Percentiles rank a stretch among this genome's conserved stretches.
These are phyloP conservation scores for Hypoxylon sp. DNA, from an alignment of 2,329 filamentous ascomycete genomes.

Conservation along the genomic window DNA sequence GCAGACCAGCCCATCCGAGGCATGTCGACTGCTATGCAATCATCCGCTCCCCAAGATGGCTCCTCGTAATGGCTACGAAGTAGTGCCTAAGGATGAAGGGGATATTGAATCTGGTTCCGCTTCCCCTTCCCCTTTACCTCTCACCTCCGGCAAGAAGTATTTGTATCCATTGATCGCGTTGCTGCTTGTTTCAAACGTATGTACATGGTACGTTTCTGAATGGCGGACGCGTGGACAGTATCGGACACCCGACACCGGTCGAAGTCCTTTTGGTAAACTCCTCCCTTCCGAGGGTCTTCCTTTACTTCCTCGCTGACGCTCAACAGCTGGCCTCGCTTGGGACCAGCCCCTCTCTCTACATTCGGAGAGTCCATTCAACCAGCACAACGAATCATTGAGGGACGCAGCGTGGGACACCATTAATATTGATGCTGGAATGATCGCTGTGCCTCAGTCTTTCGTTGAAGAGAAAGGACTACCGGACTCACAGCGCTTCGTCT, in stretches of 20 bases:
- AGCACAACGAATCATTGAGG: not conserved
- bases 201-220: not conserved
- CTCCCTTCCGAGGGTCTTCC: not conserved
- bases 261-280: not conserved
- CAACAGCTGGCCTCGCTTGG: not conserved
- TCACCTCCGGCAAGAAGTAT: not conserved
- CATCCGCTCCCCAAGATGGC: too few relatives aligned
- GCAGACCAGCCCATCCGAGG: not conserved
- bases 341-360: not conserved
- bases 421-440: constrained; percentile 17
- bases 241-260: not conserved
- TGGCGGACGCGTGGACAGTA: not conserved
- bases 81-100: not conserved
- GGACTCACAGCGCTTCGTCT: constrained; percentile 14
- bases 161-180: not conserved
- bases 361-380: not conserved
- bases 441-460: constrained; percentile 16
- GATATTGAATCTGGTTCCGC: not conserved
- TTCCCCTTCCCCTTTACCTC: not conserved
- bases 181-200: not conserved
- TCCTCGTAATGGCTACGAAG: not conserved
- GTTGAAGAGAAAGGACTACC: constrained; percentile 16
- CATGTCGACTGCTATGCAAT: not conserved
- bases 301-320: not conserved
- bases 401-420: constrained; percentile 18